Evolutionary conservation across 169 alveolate species (phyloP).

Genomic region (Plasmodium blacklocki): DNA sequence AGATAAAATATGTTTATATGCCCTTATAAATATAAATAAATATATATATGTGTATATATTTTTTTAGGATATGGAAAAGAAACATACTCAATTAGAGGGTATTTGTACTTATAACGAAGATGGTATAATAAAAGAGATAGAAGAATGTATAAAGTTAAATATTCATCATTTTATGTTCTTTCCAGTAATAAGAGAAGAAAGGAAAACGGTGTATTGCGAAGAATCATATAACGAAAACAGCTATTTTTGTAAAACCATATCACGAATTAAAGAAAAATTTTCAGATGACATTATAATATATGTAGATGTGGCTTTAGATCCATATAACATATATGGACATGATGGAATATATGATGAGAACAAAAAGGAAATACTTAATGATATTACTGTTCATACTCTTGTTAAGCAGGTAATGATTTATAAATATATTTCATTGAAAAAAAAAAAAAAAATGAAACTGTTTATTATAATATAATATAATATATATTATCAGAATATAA

Average conservation of each 20-base stretch:
- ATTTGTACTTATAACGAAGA: constrained; percentile 74
- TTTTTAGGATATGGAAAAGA: constrained; percentile 74
- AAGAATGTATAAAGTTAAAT: constrained; percentile 77
- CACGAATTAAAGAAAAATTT: constrained; percentile 77
- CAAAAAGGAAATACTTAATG: constrained; percentile 79
- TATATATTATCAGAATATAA: neutral
- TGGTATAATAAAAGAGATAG: constrained; percentile 80
- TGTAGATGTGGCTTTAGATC: constrained; percentile 84
- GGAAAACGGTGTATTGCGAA: constrained; percentile 77
- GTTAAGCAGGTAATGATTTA: constrained; percentile 78
- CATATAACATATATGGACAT: constrained; percentile 82
- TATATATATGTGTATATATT: neutral
- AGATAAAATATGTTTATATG: neutral
- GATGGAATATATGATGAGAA: constrained; percentile 83
- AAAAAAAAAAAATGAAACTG: too few species aligned
- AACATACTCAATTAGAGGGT: constrained; percentile 78
- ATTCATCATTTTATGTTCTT: constrained; percentile 82
- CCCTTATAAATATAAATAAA: neutral
- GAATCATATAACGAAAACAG: constrained; percentile 82
- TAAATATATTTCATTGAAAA: too few species aligned
- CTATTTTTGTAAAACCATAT: constrained; percentile 75
- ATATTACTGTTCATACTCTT: constrained; percentile 78
- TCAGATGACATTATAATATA: constrained; percentile 76
- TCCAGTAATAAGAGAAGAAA: constrained; percentile 78
- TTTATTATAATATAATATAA: too few species aligned